phyloP scores from a whole-genome alignment of 23 red algal genomes.

The Chondrus crispus region DNA sequence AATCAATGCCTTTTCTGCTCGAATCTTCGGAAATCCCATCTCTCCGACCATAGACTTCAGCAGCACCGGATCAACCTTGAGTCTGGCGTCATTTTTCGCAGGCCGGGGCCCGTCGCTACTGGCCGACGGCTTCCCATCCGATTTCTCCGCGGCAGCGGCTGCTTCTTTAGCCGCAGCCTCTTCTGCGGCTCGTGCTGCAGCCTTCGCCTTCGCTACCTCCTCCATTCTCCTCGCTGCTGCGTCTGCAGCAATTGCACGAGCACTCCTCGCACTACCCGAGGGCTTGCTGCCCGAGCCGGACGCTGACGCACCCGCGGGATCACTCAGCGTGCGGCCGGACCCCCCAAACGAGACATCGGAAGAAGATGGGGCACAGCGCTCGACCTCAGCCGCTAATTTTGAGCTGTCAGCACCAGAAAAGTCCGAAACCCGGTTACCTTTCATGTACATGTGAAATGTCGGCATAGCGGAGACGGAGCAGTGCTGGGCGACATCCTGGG shows the following conservation, averaged over 20 bases:
- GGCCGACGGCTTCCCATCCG: not conserved
- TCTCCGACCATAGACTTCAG: slow-evolving; percentile 44
- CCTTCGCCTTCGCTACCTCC: not conserved
- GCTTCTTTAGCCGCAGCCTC: not conserved
- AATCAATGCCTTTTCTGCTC: slow-evolving; percentile 79
- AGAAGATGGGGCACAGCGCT: slow-evolving; percentile 49
- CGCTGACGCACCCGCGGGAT: slow-evolving; percentile 1
- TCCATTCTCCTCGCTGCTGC: not conserved
- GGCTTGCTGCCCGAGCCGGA: not conserved
- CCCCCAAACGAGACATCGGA: slow-evolving; percentile 44
- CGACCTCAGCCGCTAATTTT: slow-evolving; percentile 28
- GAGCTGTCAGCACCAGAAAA: slow-evolving; percentile 71
- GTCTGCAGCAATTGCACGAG: slow-evolving; percentile 11
- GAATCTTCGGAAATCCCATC: slow-evolving; percentile 89
- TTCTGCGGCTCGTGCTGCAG: not conserved
- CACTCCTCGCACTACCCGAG: not conserved
- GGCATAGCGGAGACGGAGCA: slow-evolving; percentile 89
- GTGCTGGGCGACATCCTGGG: slow-evolving; percentile 65
- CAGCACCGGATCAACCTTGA: slow-evolving; percentile 53
- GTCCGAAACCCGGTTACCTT: slow-evolving; percentile 61
- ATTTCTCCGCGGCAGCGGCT: not conserved
- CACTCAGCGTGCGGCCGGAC: slow-evolving; percentile 21
- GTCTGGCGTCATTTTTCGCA: slow-evolving; percentile 55
- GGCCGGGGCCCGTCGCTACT: not conserved
- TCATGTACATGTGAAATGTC: slow-evolving; percentile 82